Evolutionary conservation across 345 rosid species (phyloP), one percentile per base, ranked within the genome.

Genomic region (Acer yangbiense): DNA sequence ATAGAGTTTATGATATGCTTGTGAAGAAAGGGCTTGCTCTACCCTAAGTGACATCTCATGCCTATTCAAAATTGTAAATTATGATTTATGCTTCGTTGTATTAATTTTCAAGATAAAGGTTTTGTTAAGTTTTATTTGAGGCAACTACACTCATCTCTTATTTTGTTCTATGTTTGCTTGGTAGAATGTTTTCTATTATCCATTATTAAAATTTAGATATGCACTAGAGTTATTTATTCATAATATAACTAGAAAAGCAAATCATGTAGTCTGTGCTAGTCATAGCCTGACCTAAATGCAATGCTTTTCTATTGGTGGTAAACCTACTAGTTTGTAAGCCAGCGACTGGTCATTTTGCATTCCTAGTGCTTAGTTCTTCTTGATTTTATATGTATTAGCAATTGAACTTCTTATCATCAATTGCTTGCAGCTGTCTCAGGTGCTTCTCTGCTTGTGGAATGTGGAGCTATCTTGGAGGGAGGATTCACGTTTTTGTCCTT

Each of bases 1-100:
- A 96, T 57, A 79, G 93, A 58, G 97, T 96, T 21, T 94, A 94
- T 74, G 98, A 96, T 68, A 91, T 94, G 90, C 95, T 96, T 54
- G 97, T 94, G 83, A 91, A 89, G 81, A 96, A 96, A 82, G 99
- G 98, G 55, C 88, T 96, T 78, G 97, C 98, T 77, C 90, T 79
- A 2, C 89, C 89, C 4, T 91, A 79, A 86, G 12, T 13, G 55
- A 48, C 72, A 66, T 46, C 20, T 68, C 66, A 62, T 58, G 18
- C 41, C n/a, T 61, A 50, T 39, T 55, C 27, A 54, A 43, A 71
- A 65, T n/a, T 52, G 46, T 50, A 29, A 50, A 18, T 46, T 3
- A 7, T n/a, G 7, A 50, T 11, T 46, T 3, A 7, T n/a, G 7
- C 62, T 32, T 11, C 8, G 2, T 20, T 20, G 35, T 65, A 50